Percentiles rank a stretch among this genome's conserved stretches.
Conservation (phyloP, 495 filamentous ascomycete species). For the Xylaria scruposa region DNA sequence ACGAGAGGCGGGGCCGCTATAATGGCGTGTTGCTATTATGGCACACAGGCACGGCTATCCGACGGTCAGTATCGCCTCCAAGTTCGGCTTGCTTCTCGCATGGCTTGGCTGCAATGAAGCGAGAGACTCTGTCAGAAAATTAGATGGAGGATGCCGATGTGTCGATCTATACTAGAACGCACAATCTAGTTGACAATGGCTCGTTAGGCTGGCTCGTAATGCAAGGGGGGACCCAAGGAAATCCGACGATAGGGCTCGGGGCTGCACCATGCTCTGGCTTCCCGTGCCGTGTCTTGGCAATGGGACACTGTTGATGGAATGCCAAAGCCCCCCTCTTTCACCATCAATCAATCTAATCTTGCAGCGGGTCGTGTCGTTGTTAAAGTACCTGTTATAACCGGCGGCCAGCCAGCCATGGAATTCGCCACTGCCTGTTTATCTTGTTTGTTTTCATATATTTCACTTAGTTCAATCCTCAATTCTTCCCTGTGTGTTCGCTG, state of each 20-base stretch:
- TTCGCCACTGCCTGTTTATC: conserved; percentile 8
- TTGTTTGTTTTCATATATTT: background rate
- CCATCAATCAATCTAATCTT: conserved; percentile 2
- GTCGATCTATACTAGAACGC: conserved; percentile 9
- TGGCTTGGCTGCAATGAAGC: conserved; percentile 19
- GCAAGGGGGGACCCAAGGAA: background rate
- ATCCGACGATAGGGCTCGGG: conserved; percentile 17
- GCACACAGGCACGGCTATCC: conserved; percentile 28
- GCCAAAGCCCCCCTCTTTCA: background rate
- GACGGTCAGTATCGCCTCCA: conserved; percentile 26
- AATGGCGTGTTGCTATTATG: conserved; percentile 23
- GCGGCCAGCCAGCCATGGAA: background rate
- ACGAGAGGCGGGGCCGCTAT: background rate
- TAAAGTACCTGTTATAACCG: conserved; percentile 10
- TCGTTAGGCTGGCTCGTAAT: background rate
- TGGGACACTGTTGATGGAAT: conserved; percentile 12
- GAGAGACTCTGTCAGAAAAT: background rate
- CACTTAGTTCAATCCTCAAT: background rate
- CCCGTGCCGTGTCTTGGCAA: conserved; percentile 28
- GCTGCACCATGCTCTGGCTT: conserved; percentile 12
- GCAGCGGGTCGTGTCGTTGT: conserved; percentile 17
- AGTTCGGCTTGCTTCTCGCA: conserved; percentile 11
- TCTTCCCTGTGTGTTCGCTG: background rate
- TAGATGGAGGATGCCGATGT: background rate
- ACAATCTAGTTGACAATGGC: background rate